phyloP scores from a whole-genome alignment of 257 asterid species.

The Solanum bukasovii region DNA sequence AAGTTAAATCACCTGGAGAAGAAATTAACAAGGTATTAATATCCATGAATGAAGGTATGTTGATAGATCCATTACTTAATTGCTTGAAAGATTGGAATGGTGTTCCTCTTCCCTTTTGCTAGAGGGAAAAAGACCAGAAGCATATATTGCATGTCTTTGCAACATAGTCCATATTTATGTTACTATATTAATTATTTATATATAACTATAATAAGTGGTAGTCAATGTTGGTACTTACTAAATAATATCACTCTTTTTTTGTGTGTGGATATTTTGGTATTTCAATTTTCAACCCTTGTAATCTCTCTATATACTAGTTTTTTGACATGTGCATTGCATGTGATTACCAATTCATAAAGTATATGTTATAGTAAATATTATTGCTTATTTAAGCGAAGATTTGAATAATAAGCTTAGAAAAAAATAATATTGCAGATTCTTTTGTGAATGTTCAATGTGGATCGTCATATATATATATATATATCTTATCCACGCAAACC shows the following conservation, averaged over 20 bases:
- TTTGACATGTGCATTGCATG: too few species aligned
- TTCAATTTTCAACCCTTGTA: neutral
- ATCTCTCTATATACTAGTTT: neutral
- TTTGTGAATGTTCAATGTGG: too few species aligned
- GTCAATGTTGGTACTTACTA: neutral
- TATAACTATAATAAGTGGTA: neutral
- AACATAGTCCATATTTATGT: neutral
- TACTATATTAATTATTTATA: too few species aligned
- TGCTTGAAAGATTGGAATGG: slow-evolving; percentile 17
- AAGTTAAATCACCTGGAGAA: slow-evolving; percentile 12
- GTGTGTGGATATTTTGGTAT: neutral
- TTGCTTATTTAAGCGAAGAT: too few species aligned
- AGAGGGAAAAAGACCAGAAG: neutral
- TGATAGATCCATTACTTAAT: slow-evolving; percentile 17
- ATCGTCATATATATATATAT: too few species aligned
- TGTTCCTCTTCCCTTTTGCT: slow-evolving; percentile 9
- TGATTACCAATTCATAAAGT: neutral
- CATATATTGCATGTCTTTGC: neutral
- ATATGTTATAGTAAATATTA: too few species aligned
- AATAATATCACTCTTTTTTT: neutral
- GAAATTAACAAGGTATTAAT: slow-evolving; percentile 14
- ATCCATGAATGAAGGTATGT: slow-evolving; percentile 9
- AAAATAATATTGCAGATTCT: too few species aligned
- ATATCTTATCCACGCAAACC: too few species aligned
- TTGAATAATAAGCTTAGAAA: too few species aligned